These are phyloP conservation scores for Arachis stenosperma DNA, from an alignment of 306 rosid genomes.

Conservation along the genomic window DNA sequence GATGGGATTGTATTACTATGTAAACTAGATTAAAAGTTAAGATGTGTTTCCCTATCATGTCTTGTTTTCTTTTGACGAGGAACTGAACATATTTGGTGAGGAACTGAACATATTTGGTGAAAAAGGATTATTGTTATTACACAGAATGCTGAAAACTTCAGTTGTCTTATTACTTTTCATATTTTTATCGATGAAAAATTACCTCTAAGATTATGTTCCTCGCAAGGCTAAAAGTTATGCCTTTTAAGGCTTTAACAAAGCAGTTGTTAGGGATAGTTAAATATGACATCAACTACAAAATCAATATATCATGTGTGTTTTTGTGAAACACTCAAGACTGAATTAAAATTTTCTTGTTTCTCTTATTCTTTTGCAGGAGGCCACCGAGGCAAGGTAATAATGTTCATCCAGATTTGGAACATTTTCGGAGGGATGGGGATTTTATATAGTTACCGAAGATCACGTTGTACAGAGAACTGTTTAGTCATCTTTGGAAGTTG, in stretches of 20 bases:
- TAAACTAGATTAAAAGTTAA: not conserved
- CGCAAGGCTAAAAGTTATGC: not conserved
- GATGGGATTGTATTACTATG: no score
- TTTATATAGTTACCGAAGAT: slow-evolving; percentile 46
- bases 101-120: no score
- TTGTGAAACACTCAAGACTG: no score
- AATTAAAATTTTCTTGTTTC: not conserved
- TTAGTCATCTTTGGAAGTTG: not conserved
- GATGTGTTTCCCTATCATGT: not conserved
- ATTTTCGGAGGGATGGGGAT: slow-evolving; percentile 58
- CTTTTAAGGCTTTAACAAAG: not conserved
- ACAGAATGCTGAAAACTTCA: not conserved
- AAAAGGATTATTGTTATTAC: not conserved
- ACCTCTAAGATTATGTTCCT: no score
- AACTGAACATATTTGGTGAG: not conserved
- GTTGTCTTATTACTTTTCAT: not conserved
- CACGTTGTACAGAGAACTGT: not conserved
- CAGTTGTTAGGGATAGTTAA: not conserved
- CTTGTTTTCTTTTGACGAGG: not conserved
- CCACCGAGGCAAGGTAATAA: slow-evolving; percentile 56
- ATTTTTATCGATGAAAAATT: not conserved
- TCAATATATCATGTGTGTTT: no score
- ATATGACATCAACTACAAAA: not conserved
- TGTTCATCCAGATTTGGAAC: slow-evolving; percentile 69
- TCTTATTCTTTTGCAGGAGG: slow-evolving; percentile 42